Evolutionary conservation across 2,329 filamentous ascomycete genomes (phyloP), one percentile per base, ranked within the genome.

Genomic region (Diplodia sapinea): DNA sequence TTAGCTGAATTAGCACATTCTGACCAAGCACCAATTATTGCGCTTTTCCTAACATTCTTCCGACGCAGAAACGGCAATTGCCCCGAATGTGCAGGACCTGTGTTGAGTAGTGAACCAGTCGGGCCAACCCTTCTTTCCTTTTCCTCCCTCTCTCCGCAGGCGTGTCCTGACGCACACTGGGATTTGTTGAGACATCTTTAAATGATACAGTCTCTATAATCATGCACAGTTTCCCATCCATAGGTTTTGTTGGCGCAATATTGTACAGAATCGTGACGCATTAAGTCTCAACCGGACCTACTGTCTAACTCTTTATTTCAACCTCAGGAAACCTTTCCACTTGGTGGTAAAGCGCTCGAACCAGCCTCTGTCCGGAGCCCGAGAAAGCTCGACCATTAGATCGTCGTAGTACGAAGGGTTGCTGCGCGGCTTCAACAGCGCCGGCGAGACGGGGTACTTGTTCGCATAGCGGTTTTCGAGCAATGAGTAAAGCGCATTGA

Each of bases 401-500:
- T 70, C 70, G 1, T 75, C 73, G 61, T 79, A 79, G 65, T 79
- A 74, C 51, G 74, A 72, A 3, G 77, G 77, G 40, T 76, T 76
- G 55, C 72, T 74, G n/a, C 63, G 69, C 1, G 78, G 78, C 70
- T 72, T 74, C 38, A 79, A 69, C 13, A 78, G 72, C 6, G 47
- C 70, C 1, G 71, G 70, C 8, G 74, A 73, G 5, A 76, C 63
- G 0, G 74, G 70, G 67, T 77, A 78, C n/a, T 74, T 76, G 68
- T 82, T 84, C 56, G 76, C 79, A 72, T 87, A 88, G 59, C 85
- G 78, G 73, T 89, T 82, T 70, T 88, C 86, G 2, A 89, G 78
- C n/a, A 89, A 77, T 2, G 85, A 82, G 70, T 86, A 87, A 1
- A 89, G 81, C 4, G 86, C 86, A 71, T 88, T 88, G 65, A 87